Evolutionary conservation across 129 eudicot species (phyloP).

Genomic region (Flaveria brownii): DNA sequence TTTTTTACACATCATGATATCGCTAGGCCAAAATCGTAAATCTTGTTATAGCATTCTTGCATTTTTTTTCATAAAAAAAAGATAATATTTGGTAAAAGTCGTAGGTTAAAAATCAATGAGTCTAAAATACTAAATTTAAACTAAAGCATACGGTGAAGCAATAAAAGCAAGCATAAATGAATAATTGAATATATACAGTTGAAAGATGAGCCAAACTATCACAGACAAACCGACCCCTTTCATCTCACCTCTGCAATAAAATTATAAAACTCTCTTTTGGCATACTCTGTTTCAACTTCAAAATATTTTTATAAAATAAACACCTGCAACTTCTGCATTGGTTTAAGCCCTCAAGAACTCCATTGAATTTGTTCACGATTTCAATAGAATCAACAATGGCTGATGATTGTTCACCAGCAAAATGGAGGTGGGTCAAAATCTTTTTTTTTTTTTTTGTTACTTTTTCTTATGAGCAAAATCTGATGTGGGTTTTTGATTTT

Average conservation of each 20-base stretch:
- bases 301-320: neutral
- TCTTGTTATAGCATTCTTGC: neutral
- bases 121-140: neutral
- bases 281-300: neutral
- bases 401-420: slow-evolving; percentile 43
- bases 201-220: slow-evolving; percentile 10
- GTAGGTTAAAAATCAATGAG: neutral
- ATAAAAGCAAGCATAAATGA: slow-evolving; percentile 7
- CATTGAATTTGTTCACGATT: neutral
- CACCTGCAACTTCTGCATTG: neutral
- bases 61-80: neutral
- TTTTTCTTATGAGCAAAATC: slow-evolving; percentile 24
- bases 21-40: too few relatives aligned
- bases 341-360: neutral
- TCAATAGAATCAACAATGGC: slow-evolving; percentile 31
- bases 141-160: slow-evolving; percentile 9
- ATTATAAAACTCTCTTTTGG: slow-evolving; percentile 1
- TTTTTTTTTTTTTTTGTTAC: slow-evolving; percentile 9
- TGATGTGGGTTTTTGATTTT: slow-evolving; percentile 33
- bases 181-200: neutral
- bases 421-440: slow-evolving; percentile 50
- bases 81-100: too few relatives aligned
- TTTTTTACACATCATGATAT: too few relatives aligned
- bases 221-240: slow-evolving; percentile 23
- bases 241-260: slow-evolving; percentile 2